Evolutionary conservation across 1,139 yeast genomes (phyloP).

Genomic region (Blastobotrys capitulatus): DNA sequence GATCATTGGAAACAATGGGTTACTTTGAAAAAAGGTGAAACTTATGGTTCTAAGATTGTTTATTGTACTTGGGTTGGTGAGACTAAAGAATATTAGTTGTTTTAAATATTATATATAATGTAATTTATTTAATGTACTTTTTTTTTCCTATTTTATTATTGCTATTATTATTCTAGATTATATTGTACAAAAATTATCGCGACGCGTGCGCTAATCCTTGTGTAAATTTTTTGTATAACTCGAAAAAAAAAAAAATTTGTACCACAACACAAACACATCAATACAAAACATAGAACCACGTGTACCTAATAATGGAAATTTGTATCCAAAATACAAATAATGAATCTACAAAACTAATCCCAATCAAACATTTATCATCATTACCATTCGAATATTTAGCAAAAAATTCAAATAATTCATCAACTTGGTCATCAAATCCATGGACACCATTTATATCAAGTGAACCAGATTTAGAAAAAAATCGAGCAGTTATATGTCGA

Average conservation of each 20-base stretch:
- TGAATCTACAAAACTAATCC: neutral
- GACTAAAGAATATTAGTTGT: slow-evolving; percentile 11
- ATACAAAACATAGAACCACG: too few species aligned
- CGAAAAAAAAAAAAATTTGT: too few species aligned
- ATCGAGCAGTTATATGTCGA: slow-evolving; percentile 3
- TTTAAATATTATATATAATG: neutral
- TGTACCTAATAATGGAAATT: too few species aligned
- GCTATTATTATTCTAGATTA: neutral
- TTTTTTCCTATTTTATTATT: neutral
- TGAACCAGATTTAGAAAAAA: neutral
- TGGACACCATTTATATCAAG: slow-evolving; percentile 5
- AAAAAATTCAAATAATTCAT: neutral
- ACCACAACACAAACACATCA: too few species aligned
- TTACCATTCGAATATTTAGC: slow-evolving; percentile 4
- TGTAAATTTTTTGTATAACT: too few species aligned
- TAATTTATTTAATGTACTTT: neutral
- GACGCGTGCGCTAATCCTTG: neutral
- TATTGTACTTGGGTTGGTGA: slow-evolving; percentile 31
- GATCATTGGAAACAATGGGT: slow-evolving; percentile 49
- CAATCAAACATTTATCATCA: neutral
- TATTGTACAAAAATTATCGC: neutral
- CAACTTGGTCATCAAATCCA: slow-evolving; percentile 1
- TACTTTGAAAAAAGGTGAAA: slow-evolving; percentile 46
- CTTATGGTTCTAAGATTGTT: slow-evolving; percentile 49
- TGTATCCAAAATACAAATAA: neutral